These are phyloP conservation scores for Lachancea dasiensis DNA, from an alignment of 805 yeast genomes.

Conservation along the genomic window DNA sequence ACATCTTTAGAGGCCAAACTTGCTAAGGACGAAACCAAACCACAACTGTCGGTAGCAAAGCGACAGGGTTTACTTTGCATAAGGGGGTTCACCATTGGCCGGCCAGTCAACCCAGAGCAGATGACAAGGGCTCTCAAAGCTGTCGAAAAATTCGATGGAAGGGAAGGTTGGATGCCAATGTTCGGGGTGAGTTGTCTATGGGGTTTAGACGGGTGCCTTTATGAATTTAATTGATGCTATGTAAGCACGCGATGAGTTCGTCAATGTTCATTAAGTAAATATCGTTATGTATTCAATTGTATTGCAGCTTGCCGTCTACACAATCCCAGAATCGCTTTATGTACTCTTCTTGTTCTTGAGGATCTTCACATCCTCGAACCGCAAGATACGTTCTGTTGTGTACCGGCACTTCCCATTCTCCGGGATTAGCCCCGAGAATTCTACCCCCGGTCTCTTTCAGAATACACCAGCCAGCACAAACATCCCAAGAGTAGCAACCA, in stretches of 20 bases:
- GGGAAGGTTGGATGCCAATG: conserved; percentile 49
- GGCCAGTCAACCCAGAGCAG: conserved; percentile 33
- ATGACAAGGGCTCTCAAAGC: conserved; percentile 26
- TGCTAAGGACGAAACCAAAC: conserved; percentile 29
- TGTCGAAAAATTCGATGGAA: conserved; percentile 35
- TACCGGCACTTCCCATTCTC: conserved; percentile 43
- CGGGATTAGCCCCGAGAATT: conserved; percentile 50
- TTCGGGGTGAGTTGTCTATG: conserved; percentile 50
- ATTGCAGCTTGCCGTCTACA: conserved; percentile 43
- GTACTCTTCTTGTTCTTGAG: conserved; percentile 39
- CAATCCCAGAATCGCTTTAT: conserved; percentile 48
- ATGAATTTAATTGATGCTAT: conserved; percentile 34
- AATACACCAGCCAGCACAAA: conserved; percentile 65
- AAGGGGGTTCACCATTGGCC: conserved; percentile 66
- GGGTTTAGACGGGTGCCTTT: conserved; percentile 71
- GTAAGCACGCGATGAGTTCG: not conserved
- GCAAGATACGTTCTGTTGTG: conserved; percentile 50
- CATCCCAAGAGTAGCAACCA: conserved; percentile 67
- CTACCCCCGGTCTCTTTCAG: conserved; percentile 55
- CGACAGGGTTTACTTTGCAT: conserved; percentile 47
- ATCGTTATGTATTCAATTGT: conserved; percentile 20
- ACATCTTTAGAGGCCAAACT: conserved; percentile 58
- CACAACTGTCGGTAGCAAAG: conserved; percentile 31
- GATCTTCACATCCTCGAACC: conserved; percentile 42
- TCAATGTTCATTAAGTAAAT: not conserved